Evolutionary conservation across 345 rosid genomes (phyloP), one percentile per base, ranked within the genome.

Genomic region (Cardamine occulta): DNA sequence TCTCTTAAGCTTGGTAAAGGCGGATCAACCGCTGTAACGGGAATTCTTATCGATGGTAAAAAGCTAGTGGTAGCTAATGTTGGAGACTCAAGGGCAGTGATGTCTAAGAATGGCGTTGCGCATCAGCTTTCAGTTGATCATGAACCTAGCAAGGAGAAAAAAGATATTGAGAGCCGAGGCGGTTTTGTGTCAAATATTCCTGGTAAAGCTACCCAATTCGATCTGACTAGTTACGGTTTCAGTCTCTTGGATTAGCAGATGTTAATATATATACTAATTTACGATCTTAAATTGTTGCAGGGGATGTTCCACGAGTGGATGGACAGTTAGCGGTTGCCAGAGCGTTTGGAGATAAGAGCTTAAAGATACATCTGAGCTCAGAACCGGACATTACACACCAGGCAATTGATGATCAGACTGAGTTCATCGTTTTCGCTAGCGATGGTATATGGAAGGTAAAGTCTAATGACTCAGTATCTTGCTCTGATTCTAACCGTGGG

Each of bases 251-350:
- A 23, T 4, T 42, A 21, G 42, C 7, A 8, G 24, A 37, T 44
- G 45, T 28, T 1, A 26, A 58, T 58, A 34, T 42, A 8, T 74
- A 51, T 48, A 48, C 23, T 48, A 48, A 48, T 48, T 18, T 48
- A 48, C 0, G 5, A 48, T 55, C 12, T 1, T 17, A 8, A 48
- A 52, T 1, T 60, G 67, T 60, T 78, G 59, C 87, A 91, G 98
- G 97, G 42, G 96, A 91, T 60, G 96, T 93, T 45, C 93, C 98
- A 0, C 86, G 98, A 14, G 97, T 91, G 11, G 93, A 93, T 61
- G 98, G 98, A 49, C 97, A 93, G 57, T 80, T 93, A 48, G 98
- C 98, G 0, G 96, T 91, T 68, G 95, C 98, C 2, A 86, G 98
- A 80, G 93, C 98, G 13, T 93, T 93, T 74, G 98, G 98, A 13